Evolutionary conservation across 1,284 basidiomycete genomes (phyloP).

Genomic region (Boletus putidus): DNA sequence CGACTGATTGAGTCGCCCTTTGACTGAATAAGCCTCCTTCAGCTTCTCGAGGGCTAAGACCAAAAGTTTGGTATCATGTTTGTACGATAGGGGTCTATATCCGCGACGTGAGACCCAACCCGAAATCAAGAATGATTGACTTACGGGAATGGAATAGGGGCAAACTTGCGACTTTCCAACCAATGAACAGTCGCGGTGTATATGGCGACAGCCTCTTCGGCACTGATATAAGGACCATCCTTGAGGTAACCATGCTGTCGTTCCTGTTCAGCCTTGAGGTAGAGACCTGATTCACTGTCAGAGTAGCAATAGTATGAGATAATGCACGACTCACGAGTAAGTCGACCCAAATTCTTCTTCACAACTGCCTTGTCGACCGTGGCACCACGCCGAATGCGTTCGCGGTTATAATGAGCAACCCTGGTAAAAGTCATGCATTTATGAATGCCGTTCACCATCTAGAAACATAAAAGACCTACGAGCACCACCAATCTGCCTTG

Average conservation of each 20-base stretch:
- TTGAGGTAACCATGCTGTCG: slow-evolving; percentile 96
- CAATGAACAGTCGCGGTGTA: slow-evolving; percentile 98
- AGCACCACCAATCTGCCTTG: slow-evolving; percentile 99
- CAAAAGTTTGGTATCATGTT: slow-evolving; percentile 95
- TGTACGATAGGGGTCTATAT: slow-evolving; percentile 87
- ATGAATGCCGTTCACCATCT: background rate
- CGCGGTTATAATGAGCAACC: slow-evolving; percentile 92
- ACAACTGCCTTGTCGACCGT: slow-evolving; percentile 99
- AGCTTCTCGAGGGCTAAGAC: slow-evolving; percentile 94
- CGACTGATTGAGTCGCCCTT: slow-evolving; percentile 92
- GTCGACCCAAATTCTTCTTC: slow-evolving; percentile 91
- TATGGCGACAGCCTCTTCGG: slow-evolving; percentile 95
- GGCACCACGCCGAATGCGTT: slow-evolving; percentile 92
- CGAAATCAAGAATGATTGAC: slow-evolving; percentile 28
- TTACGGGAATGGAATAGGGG: slow-evolving; percentile 95
- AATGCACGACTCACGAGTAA: slow-evolving; percentile 61
- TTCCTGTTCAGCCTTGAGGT: slow-evolving; percentile 97
- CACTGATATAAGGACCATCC: slow-evolving; percentile 96
- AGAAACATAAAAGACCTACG: slow-evolving; percentile 53
- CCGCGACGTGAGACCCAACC: slow-evolving; percentile 8
- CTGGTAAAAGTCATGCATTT: slow-evolving; percentile 34
- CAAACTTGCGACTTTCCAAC: slow-evolving; percentile 95
- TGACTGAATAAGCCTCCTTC: slow-evolving; percentile 98
- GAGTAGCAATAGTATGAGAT: background rate
- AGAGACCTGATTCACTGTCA: slow-evolving; percentile 58